These are phyloP conservation scores for California macrophylla DNA, from an alignment of 441 rosid species.

Conservation along the genomic window DNA sequence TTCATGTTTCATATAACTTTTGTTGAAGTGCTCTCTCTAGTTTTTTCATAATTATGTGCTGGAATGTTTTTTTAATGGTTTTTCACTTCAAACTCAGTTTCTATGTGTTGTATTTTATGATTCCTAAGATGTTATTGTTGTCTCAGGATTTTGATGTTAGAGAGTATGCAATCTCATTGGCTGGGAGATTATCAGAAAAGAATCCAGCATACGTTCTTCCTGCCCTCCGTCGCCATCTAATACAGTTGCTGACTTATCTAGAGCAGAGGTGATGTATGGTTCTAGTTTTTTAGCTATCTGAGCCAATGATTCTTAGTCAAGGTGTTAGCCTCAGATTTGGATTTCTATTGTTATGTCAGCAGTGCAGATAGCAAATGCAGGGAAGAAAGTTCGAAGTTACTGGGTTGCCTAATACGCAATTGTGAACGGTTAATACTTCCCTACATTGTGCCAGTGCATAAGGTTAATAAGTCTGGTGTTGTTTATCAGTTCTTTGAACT, in stretches of 20 bases:
- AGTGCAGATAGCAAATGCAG: conserved; percentile 98
- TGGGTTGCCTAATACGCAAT: conserved; percentile 94
- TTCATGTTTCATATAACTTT: neutral
- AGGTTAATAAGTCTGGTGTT: conserved; percentile 44
- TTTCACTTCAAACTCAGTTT: conserved; percentile 10
- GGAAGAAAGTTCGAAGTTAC: conserved; percentile 97
- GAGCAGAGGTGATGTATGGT: conserved; percentile 69
- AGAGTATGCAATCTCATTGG: conserved; percentile 92
- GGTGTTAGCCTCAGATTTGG: conserved; percentile 17
- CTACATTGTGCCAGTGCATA: conserved; percentile 90
- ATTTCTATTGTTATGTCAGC: conserved; percentile 49
- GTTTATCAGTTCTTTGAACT: conserved; percentile 16
- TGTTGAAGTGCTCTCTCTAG: neutral
- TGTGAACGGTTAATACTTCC: conserved; percentile 94
- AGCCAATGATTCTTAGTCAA: neutral
- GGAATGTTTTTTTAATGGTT: neutral
- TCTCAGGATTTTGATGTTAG: conserved; percentile 91
- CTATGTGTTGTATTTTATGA: conserved; percentile 6
- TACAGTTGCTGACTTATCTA: conserved; percentile 91
- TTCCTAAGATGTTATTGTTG: conserved; percentile 20
- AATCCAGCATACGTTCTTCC: conserved; percentile 99
- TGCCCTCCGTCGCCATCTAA: conserved; percentile 98
- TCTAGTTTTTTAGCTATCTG: neutral
- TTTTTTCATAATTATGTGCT: conserved; percentile 4
- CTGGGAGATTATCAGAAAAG: conserved; percentile 97